Evolutionary conservation across 2,329 filamentous ascomycete species (phyloP).

Genomic region (Hypomyces perniciosus): DNA sequence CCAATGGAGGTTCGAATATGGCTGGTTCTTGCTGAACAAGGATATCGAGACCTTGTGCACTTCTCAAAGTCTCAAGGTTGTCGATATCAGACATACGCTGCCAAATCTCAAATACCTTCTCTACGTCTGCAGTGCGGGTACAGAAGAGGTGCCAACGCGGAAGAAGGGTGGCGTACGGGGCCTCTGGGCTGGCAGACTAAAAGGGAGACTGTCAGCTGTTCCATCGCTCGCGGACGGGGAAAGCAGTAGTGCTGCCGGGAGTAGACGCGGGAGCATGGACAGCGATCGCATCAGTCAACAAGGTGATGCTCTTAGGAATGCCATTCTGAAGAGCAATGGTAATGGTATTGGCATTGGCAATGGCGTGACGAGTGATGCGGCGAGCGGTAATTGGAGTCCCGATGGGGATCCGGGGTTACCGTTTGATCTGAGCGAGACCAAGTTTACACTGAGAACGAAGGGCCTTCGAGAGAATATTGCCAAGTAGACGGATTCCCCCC

Average conservation of each 20-base stretch:
- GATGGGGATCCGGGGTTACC: slow-evolving; percentile 31
- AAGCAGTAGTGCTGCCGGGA: slow-evolving; percentile 33
- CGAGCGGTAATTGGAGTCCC: slow-evolving; percentile 4
- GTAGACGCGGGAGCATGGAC: slow-evolving; percentile 38
- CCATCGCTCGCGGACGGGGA: slow-evolving; percentile 24
- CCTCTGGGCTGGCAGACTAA: slow-evolving; percentile 45
- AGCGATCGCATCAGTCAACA: slow-evolving; percentile 36
- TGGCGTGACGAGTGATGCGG: slow-evolving; percentile 7
- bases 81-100: slow-evolving; percentile 87
- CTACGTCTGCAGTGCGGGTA: slow-evolving; percentile 81
- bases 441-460: slow-evolving; percentile 50
- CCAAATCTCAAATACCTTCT: slow-evolving; percentile 91
- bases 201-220: slow-evolving; percentile 27
- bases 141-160: slow-evolving; percentile 53
- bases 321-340: slow-evolving; percentile 24
- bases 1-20: slow-evolving; percentile 92
- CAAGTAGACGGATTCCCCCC: background rate
- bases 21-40: slow-evolving; percentile 94
- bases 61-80: slow-evolving; percentile 65
- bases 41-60: slow-evolving; percentile 69
- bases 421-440: slow-evolving; percentile 41
- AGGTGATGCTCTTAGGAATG: slow-evolving; percentile 36
- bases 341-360: slow-evolving; percentile 13
- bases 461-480: slow-evolving; percentile 44
- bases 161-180: slow-evolving; percentile 57